Percentiles rank a stretch among this genome's conserved stretches.
Conservation (phyloP, 2,329 filamentous ascomycete species). For the Emergomyces orientalis region DNA sequence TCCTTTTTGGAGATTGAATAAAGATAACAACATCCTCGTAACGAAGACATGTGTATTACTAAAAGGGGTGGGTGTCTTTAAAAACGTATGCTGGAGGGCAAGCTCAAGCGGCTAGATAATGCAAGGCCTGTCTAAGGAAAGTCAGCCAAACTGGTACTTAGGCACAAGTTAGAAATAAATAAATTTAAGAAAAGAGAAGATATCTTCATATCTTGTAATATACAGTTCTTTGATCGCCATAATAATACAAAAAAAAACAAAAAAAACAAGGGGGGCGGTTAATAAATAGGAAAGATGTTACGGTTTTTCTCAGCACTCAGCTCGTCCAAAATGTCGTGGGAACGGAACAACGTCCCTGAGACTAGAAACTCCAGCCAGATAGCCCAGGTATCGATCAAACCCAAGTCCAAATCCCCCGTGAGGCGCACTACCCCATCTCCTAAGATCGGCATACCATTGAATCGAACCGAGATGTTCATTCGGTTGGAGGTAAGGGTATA, state of each 20-base stretch:
- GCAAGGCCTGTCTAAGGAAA: not conserved
- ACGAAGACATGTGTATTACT: no score
- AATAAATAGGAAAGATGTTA: no score
- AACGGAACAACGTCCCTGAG: constrained; percentile 81
- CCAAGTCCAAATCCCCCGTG: constrained; percentile 88
- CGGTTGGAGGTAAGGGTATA: constrained; percentile 31
- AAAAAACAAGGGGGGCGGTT: not conserved
- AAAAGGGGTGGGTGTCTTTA: no score
- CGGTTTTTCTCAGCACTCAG: constrained; percentile 44
- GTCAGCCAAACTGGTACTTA: not conserved
- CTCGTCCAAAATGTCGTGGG: constrained; percentile 57
- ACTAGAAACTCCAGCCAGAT: constrained; percentile 70
- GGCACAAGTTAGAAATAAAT: not conserved
- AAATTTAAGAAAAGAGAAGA: not conserved
- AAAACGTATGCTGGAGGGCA: no score
- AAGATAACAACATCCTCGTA: no score
- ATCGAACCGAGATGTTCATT: constrained; percentile 44
- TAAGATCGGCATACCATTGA: constrained; percentile 80
- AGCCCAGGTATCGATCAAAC: constrained; percentile 77
- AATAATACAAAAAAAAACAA: not conserved
- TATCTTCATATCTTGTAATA: not conserved
- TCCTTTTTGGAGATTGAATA: not conserved
- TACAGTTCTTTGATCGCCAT: not conserved
- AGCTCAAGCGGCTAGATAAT: no score
- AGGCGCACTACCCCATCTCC: constrained; percentile 81